Conservation (phyloP, 2,329 filamentous ascomycete genomes). For the Colletotrichum lindemuthianum region DNA sequence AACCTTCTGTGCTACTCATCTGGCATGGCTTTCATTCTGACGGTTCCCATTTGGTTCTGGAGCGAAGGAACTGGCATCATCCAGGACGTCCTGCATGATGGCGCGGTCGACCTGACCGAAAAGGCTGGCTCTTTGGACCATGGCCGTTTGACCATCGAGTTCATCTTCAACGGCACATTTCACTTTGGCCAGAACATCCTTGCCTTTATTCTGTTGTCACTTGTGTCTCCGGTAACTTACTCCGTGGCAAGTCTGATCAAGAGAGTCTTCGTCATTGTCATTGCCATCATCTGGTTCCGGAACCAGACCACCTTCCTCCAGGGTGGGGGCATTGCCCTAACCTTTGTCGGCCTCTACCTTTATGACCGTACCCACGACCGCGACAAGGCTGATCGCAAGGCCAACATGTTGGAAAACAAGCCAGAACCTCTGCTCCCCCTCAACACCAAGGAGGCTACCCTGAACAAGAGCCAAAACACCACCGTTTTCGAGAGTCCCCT, state of each 20-base stretch:
- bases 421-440: slow-evolving; percentile 74
- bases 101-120: slow-evolving; percentile 71
- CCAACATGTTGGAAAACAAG: slow-evolving; percentile 69
- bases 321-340: slow-evolving; percentile 85
- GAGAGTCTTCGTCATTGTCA: slow-evolving; percentile 94
- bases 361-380: slow-evolving; percentile 93
- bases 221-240: slow-evolving; percentile 96
- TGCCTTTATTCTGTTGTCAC: slow-evolving; percentile 89
- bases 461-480: slow-evolving; percentile 43
- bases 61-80: slow-evolving; percentile 84
- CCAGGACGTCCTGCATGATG: slow-evolving; percentile 81
- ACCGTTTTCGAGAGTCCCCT: slow-evolving; percentile 52
- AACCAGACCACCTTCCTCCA: slow-evolving; percentile 87
- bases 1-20: slow-evolving; percentile 98
- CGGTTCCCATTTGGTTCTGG: slow-evolving; percentile 92
- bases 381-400: slow-evolving; percentile 86
- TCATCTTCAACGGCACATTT: slow-evolving; percentile 95
- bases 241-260: slow-evolving; percentile 96
- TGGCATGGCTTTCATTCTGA: slow-evolving; percentile 88
- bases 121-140: slow-evolving; percentile 78
- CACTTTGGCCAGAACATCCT: slow-evolving; percentile 97
- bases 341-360: slow-evolving; percentile 91
- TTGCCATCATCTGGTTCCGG: slow-evolving; percentile 96
- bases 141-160: slow-evolving; percentile 81
- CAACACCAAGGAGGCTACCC: slow-evolving; percentile 53